These are phyloP conservation scores for Sextonia rubra DNA, from an alignment of 164 flowering plant species.

Conservation along the genomic window DNA sequence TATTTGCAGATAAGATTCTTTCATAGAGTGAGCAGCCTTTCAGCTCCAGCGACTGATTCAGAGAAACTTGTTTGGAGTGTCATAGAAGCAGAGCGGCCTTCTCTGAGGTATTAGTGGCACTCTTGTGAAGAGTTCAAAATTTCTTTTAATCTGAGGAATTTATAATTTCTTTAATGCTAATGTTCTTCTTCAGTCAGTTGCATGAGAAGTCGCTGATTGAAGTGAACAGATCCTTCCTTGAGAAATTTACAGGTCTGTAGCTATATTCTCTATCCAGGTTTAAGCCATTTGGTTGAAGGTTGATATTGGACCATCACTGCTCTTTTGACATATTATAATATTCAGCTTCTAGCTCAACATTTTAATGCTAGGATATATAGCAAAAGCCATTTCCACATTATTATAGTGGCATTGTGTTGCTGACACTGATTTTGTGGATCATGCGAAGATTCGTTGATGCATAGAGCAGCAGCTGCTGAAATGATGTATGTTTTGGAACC, in stretches of 20 bases:
- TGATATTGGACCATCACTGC: no score
- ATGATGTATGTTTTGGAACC: constrained; percentile 68
- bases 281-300: no score
- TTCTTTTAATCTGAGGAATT: no score
- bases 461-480: constrained; percentile 94
- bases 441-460: constrained; percentile 85
- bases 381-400: not conserved
- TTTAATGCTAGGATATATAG: no score
- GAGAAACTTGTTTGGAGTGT: constrained; percentile 84
- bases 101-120: constrained; percentile 49
- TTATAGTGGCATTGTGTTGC: not conserved
- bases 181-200: constrained; percentile 35
- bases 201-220: constrained; percentile 64
- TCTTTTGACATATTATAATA: no score
- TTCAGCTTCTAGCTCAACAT: no score
- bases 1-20: constrained; percentile 71
- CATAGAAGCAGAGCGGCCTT: constrained; percentile 72
- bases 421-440: constrained; percentile 4
- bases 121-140: not conserved
- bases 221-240: constrained; percentile 66
- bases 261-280: not conserved
- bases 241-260: constrained; percentile 63
- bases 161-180: no score
- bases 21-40: constrained; percentile 55
- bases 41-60: constrained; percentile 63